phyloP scores from a whole-genome alignment of 2,329 filamentous ascomycete species.

The Triangularia verruculosa region DNA sequence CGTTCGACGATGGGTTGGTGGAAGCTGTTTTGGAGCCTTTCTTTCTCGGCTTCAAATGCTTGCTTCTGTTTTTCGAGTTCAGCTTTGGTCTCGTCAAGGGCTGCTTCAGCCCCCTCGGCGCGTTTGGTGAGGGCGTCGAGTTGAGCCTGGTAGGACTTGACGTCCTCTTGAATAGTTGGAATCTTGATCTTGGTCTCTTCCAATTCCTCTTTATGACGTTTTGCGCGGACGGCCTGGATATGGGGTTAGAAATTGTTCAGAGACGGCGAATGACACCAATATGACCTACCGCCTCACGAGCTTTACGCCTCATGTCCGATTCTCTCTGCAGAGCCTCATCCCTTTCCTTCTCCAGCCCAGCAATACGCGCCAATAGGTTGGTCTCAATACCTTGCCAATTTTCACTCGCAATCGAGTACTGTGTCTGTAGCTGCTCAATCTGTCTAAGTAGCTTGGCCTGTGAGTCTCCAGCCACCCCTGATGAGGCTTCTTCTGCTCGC shows the following conservation, averaged over 20 bases:
- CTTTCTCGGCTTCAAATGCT: constrained; percentile 39
- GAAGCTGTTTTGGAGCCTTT: constrained; percentile 31
- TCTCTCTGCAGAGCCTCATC: constrained; percentile 83
- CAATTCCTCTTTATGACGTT: constrained; percentile 77
- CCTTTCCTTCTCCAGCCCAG: constrained; percentile 81
- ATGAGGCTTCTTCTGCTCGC: constrained; percentile 84
- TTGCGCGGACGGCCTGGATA: constrained; percentile 57
- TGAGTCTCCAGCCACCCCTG: constrained; percentile 74
- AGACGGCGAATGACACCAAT: background rate
- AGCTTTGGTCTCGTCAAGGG: constrained; percentile 53
- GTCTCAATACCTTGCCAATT: constrained; percentile 98
- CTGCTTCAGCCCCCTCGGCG: constrained; percentile 63
- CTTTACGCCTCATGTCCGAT: constrained; percentile 83
- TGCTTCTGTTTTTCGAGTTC: constrained; percentile 51
- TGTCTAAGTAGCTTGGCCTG: constrained; percentile 89
- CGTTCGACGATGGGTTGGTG: constrained; percentile 38
- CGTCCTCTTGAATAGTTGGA: constrained; percentile 62
- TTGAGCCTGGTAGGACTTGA: constrained; percentile 57
- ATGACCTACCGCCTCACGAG: constrained; percentile 73
- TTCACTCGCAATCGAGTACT: constrained; percentile 89
- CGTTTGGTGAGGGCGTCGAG: constrained; percentile 61
- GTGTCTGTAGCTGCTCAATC: constrained; percentile 91
- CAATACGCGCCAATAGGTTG: constrained; percentile 73
- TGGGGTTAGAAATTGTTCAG: constrained; percentile 29
- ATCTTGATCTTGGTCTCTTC: constrained; percentile 65